Evolutionary conservation across 805 yeast species (phyloP), one percentile per base, ranked within the genome.

Genomic region (Yarrowia deformans): DNA sequence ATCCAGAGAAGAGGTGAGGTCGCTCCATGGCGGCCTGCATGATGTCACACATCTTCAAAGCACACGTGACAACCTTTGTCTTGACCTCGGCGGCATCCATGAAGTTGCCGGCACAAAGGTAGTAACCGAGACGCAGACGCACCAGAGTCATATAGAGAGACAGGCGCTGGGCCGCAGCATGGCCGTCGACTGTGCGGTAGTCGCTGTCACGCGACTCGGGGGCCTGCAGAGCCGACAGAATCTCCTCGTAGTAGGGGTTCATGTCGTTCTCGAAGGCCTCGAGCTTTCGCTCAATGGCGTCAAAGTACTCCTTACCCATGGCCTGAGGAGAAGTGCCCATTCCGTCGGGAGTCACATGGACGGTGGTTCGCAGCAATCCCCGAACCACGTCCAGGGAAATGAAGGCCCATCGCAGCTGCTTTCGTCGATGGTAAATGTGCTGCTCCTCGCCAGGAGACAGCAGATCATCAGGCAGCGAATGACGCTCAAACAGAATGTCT

Each of bases 401-500:
- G 48, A 63, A 63, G 29, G 68, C 68, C 68, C 68, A 63, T 13
- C 68, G 45, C 56, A 63, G 56, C 48, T 63, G 68, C 39, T 63
- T 63, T 63, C 68, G 43, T 48, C 68, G 56, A 23, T 63, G 68
- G 68, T 48, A 63, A 13, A 63, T 63, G 68, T 63, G 68, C 56
- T 63, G 68, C 48, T 63, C 68, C 16, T 63, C 68, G 13, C 68
- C 68, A n/a, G 68, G 68, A 35, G 68, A 63, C 29, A 63, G 56
- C 37, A 63, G 68, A n/a, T 63, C 56, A 39, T 63, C 68, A 7
- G 68, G 68, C n/a, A 63, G 56, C 13, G 56, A 49, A 13, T 63
- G 68, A 8, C 68, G 56, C 39, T 63, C 68, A 8, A 63, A 63
- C 12, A 63, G 14, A 46, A 63, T 49, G 32, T 63, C 68, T 1